Conservation (phyloP, 257 asterid species). For the Nicotiana paniculata region DNA sequence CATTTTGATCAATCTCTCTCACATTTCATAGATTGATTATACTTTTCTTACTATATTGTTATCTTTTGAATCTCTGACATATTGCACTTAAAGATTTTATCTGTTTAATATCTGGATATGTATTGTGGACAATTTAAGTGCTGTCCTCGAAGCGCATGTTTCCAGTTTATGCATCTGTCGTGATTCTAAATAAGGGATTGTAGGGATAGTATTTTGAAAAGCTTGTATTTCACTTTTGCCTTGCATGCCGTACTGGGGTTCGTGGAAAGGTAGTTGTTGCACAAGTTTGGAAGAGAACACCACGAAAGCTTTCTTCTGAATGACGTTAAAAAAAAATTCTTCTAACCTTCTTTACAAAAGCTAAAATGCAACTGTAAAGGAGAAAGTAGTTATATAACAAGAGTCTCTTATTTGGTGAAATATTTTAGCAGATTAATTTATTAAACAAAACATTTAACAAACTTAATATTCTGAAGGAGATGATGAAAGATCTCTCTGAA, state of each 20-base stretch:
- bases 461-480: not conserved
- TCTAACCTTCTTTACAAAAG: not conserved
- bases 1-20: conserved; percentile 16
- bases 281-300: not conserved
- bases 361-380: not conserved
- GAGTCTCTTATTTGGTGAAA: conserved; percentile 2
- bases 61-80: not conserved
- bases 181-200: not conserved
- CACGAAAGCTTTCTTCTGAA: not conserved
- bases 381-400: not conserved
- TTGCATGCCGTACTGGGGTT: not conserved
- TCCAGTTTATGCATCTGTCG: conserved; percentile 6
- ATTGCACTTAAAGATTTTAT: not conserved
- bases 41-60: not conserved
- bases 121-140: not conserved
- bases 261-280: not conserved
- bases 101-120: not conserved
- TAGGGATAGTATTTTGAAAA: not conserved
- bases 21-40: conserved; percentile 4
- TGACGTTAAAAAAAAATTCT: too few relatives aligned
- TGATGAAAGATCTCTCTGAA: not conserved
- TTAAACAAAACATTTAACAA: not conserved
- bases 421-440: not conserved
- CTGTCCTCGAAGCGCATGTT: not conserved
- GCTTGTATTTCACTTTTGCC: not conserved